phyloP scores from a whole-genome alignment of 768 basidiomycete species.

The Terana coerulea region DNA sequence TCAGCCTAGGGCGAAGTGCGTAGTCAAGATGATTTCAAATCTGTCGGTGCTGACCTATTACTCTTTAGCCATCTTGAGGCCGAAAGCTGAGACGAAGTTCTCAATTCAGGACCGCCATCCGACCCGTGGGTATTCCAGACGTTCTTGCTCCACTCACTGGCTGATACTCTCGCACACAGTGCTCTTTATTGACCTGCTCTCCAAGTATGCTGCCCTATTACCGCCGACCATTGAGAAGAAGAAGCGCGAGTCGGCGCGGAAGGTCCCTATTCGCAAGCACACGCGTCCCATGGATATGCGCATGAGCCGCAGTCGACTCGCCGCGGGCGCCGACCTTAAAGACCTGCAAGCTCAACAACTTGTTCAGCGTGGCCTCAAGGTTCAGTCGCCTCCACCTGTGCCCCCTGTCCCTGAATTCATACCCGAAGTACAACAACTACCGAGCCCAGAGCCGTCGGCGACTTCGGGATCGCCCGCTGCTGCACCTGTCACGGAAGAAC shows the following conservation, averaged over 20 bases:
- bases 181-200: slow-evolving; percentile 82
- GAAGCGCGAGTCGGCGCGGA: slow-evolving; percentile 84
- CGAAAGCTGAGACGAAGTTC: slow-evolving; percentile 75
- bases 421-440: slow-evolving; percentile 10
- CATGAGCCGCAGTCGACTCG: slow-evolving; percentile 72
- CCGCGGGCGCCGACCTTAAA: slow-evolving; percentile 63
- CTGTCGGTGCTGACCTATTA: neutral
- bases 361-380: slow-evolving; percentile 23
- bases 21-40: slow-evolving; percentile 9
- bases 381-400: slow-evolving; percentile 21
- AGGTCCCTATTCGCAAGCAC: slow-evolving; percentile 77
- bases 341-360: slow-evolving; percentile 68
- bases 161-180: slow-evolving; percentile 37
- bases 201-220: slow-evolving; percentile 67
- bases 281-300: slow-evolving; percentile 89
- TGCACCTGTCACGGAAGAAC: slow-evolving; percentile 17
- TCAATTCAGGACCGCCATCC: slow-evolving; percentile 93
- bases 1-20: slow-evolving; percentile 85
- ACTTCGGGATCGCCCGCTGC: neutral
- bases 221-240: slow-evolving; percentile 82
- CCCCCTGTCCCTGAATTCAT: slow-evolving; percentile 9
- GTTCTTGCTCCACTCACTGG: neutral
- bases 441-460: slow-evolving; percentile 8
- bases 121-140: slow-evolving; percentile 44
- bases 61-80: slow-evolving; percentile 68